These are phyloP conservation scores for Phytophthora niederhauseri DNA, from an alignment of 352 stramenopile species.

Conservation along the genomic window DNA sequence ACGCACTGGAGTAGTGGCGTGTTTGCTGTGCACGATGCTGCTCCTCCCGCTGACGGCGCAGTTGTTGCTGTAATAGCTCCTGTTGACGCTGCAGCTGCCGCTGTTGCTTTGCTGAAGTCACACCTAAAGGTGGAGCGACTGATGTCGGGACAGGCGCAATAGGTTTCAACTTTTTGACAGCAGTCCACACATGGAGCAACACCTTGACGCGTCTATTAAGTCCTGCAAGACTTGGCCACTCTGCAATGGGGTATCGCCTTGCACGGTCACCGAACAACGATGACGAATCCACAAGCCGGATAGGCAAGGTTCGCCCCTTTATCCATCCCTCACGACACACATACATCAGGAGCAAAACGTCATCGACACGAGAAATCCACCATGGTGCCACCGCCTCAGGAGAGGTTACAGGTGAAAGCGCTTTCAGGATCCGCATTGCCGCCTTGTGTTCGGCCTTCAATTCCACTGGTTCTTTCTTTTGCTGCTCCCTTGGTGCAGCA, in stretches of 20 bases:
- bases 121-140: slow-evolving; percentile 13
- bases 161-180: slow-evolving; percentile 26
- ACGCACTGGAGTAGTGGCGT: slow-evolving; percentile 20
- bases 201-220: slow-evolving; percentile 64
- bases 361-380: slow-evolving; percentile 82
- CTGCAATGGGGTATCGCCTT: slow-evolving; percentile 8
- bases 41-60: slow-evolving; percentile 25
- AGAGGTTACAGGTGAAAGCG: slow-evolving; percentile 42
- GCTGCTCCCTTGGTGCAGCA: not conserved
- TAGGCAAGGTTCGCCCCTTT: slow-evolving; percentile 47
- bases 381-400: slow-evolving; percentile 55
- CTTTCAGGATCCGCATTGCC: slow-evolving; percentile 52
- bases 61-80: slow-evolving; percentile 24
- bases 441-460: slow-evolving; percentile 34
- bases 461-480: slow-evolving; percentile 6
- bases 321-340: slow-evolving; percentile 80
- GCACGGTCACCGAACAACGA: slow-evolving; percentile 68
- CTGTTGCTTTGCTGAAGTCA: slow-evolving; percentile 21
- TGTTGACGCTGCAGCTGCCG: slow-evolving; percentile 16
- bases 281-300: slow-evolving; percentile 42
- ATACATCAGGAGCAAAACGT: slow-evolving; percentile 73
- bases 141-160: slow-evolving; percentile 2
- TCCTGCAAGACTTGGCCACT: slow-evolving; percentile 56
- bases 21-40: slow-evolving; percentile 31
- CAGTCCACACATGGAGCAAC: slow-evolving; percentile 58